These are phyloP conservation scores for Trichoderma sp. DNA, from an alignment of 2,329 filamentous ascomycete genomes.

Conservation along the genomic window DNA sequence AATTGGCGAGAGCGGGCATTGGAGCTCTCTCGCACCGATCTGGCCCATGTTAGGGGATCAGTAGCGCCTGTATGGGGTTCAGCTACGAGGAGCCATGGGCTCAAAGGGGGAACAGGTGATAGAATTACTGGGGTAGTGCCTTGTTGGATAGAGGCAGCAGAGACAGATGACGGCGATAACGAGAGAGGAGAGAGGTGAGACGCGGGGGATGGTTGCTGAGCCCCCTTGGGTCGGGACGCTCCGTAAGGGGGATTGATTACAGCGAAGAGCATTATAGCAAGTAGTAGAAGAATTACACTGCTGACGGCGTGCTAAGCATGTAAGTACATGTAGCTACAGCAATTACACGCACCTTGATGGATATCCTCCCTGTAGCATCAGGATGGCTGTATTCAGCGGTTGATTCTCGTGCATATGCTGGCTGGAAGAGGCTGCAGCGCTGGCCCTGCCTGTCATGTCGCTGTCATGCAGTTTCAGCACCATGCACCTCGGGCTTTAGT, in stretches of 20 bases:
- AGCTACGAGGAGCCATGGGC: not conserved
- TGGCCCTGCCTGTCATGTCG: not conserved
- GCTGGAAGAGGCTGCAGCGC: not conserved
- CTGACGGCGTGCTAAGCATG: not conserved
- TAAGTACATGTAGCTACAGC: not conserved
- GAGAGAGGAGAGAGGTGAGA: not conserved
- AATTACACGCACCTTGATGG: not conserved
- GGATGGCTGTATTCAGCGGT: not conserved
- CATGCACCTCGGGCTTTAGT: not conserved
- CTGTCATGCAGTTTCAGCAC: not conserved
- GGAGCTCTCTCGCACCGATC: not conserved
- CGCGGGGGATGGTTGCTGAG: not conserved
- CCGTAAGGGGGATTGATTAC: constrained; percentile 13
- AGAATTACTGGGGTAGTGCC: no score
- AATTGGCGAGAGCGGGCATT: not conserved
- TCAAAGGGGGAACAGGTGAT: no score
- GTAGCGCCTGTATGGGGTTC: not conserved
- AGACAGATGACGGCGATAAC: not conserved
- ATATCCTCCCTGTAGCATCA: not conserved
- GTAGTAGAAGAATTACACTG: not conserved
- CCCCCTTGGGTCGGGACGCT: constrained; percentile 12
- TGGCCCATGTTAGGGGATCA: constrained; percentile 2
- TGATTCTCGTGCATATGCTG: not conserved
- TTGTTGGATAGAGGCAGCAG: not conserved
- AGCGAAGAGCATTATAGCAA: not conserved